phyloP scores from a whole-genome alignment of 306 rosid species.

The Potentilla sterilis region DNA sequence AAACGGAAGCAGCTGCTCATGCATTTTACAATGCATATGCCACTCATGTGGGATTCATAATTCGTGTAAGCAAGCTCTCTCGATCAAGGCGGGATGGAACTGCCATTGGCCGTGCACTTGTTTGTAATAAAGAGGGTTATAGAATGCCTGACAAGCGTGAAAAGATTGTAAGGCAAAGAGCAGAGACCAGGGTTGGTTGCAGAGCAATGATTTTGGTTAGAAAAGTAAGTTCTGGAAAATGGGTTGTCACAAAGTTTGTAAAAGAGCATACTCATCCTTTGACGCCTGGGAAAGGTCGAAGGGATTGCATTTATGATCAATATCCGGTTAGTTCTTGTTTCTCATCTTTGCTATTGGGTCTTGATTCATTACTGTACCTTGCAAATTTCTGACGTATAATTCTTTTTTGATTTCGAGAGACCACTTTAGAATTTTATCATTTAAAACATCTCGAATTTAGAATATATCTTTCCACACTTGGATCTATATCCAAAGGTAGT shows the following conservation, averaged over 20 bases:
- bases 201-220: slow-evolving; percentile 92
- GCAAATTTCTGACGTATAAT: not conserved
- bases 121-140: slow-evolving; percentile 96
- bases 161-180: slow-evolving; percentile 90
- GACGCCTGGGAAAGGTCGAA: slow-evolving; percentile 76
- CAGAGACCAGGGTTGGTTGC: slow-evolving; percentile 97
- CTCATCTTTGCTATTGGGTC: not conserved
- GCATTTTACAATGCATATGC: slow-evolving; percentile 95
- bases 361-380: not conserved
- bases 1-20: slow-evolving; percentile 83
- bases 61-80: slow-evolving; percentile 95
- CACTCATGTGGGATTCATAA: slow-evolving; percentile 65
- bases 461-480: not conserved
- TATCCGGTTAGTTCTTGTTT: slow-evolving; percentile 69
- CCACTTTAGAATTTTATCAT: not conserved
- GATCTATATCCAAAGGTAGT: not conserved
- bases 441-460: not conserved
- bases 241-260: slow-evolving; percentile 80
- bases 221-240: slow-evolving; percentile 78
- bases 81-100: slow-evolving; percentile 94
- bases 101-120: slow-evolving; percentile 92
- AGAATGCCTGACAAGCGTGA: slow-evolving; percentile 97
- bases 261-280: slow-evolving; percentile 88
- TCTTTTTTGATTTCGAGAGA: not conserved
- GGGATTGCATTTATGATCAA: slow-evolving; percentile 78